Base-by-base conservation (phyloP, 768 basidiomycete genomes). In the Trametes cingulata region DNA sequence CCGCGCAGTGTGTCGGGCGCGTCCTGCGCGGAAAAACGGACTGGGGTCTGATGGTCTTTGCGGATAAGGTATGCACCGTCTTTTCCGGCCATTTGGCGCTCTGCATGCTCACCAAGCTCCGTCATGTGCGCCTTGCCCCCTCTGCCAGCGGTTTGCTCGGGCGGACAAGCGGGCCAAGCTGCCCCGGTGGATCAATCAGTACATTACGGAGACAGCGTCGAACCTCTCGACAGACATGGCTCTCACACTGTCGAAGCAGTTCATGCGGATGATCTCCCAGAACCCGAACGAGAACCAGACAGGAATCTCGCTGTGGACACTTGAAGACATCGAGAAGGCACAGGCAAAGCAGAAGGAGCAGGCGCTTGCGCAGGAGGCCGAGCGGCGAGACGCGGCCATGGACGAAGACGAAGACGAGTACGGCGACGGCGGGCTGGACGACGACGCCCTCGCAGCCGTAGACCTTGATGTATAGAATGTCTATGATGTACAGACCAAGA, bases 221-320 rank as follows among this genome's bases (percentile, higher is more conserved):
- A 99, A 98, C 74, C 80, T 99, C 50, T 98, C 97, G 13, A 98
- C 95, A 9, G 97, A 99, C 73, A 97, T 97, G 93, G 95, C 95
- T 3, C 75, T 98, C 62, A 93, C 93, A 3, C 77, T 97, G 54
- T 93, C 95, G 56, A 97, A 98, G 75, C 78, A 93, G 29, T 99
- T 99, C 77, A 95, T 99, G 85, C 87, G 97, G 8, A 90, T 90
- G n/a, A 99, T 99, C 69, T 98, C 96, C 13, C 97, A 99, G 76
- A 96, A 95, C 68, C 91, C 91, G 46, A 95, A 95, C 64, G 95
- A 98, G 75, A 93, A 95, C 68, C 90, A 92, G 73, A 98, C 95
- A 1, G 95, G 95, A 0, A 78, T 98, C 29, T 95, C 93, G 17
- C 78, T 98, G 37, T 99, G 97, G 97, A 93, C 93, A 19, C 75